Evolutionary conservation across 2,329 filamentous ascomycete genomes (phyloP).

Genomic region (Apiospora pterosperma): DNA sequence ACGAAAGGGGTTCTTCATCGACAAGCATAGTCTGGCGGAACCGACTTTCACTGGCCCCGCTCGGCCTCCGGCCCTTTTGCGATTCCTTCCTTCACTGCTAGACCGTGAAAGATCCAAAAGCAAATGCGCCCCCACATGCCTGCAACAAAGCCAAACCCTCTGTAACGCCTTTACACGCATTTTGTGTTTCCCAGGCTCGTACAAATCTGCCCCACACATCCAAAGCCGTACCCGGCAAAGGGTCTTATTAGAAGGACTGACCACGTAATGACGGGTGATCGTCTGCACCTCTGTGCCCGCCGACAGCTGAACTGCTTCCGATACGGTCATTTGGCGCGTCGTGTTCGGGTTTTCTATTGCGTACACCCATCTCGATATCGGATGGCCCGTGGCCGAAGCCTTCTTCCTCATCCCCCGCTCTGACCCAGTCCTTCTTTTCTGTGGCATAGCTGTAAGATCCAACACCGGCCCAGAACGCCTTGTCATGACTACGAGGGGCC

Average conservation of each 20-base stretch:
- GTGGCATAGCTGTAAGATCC: slow-evolving; percentile 57
- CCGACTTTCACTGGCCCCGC: neutral
- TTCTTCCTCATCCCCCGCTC: slow-evolving; percentile 17
- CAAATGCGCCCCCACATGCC: neutral
- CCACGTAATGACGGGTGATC: neutral
- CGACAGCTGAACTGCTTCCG: neutral
- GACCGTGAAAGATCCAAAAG: neutral
- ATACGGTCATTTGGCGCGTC: neutral
- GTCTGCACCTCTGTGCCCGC: neutral
- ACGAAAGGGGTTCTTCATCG: neutral
- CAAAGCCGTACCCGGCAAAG: neutral
- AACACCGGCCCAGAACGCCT: slow-evolving; percentile 77
- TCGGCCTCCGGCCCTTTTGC: neutral
- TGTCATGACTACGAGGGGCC: slow-evolving; percentile 69
- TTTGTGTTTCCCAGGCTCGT: neutral
- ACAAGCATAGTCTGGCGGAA: neutral
- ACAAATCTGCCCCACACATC: neutral
- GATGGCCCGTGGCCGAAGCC: slow-evolving; percentile 14
- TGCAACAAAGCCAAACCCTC: neutral
- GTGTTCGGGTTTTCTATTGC: slow-evolving; percentile 10
- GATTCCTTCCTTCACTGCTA: neutral
- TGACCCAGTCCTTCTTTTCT: slow-evolving; percentile 32
- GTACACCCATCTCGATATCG: slow-evolving; percentile 26
- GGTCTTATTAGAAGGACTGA: neutral
- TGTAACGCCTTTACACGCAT: neutral